A percentile compares a stretch with the other conserved stretches of the same genome.
Conservation (phyloP, 306 rosid genomes). For the Leucaena leucocephala region DNA sequence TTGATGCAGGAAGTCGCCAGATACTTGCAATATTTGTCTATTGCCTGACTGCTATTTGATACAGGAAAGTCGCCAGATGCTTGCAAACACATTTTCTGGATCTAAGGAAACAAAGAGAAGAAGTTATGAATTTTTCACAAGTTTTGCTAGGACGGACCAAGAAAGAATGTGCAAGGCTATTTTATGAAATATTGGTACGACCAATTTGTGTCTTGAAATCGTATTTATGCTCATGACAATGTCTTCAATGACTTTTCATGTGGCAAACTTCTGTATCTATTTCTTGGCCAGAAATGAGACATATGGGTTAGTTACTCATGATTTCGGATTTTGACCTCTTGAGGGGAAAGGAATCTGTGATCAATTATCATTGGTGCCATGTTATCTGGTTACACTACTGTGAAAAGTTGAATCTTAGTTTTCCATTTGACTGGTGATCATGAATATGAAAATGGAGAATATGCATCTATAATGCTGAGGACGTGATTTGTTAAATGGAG, state of each 20-base stretch:
- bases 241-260: constrained; percentile 16
- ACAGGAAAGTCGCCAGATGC: constrained; percentile 64
- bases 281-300: constrained; percentile 15
- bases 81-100: constrained; percentile 51
- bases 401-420: not conserved
- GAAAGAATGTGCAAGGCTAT: constrained; percentile 74
- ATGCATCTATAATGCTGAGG: constrained; percentile 1
- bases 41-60: constrained; percentile 32
- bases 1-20: not conserved
- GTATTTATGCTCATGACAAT: not conserved
- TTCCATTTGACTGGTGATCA: constrained; percentile 4
- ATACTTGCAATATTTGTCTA: constrained; percentile 3
- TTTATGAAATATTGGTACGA: constrained; percentile 87
- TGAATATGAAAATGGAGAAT: not conserved
- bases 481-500: constrained; percentile 38
- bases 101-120: constrained; percentile 33
- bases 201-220: constrained; percentile 25
- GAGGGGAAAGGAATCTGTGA: constrained; percentile 9
- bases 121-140: constrained; percentile 52
- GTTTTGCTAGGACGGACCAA: constrained; percentile 45
- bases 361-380: not conserved
- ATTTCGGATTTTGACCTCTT: not conserved
- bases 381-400: constrained; percentile 6
- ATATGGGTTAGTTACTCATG: not conserved
- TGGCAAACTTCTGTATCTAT: constrained; percentile 4